A percentile compares a stretch with the other conserved stretches of the same genome.
These are phyloP conservation scores for Microcyclospora tardicrescens DNA, from an alignment of 2,329 filamentous ascomycete species.

Conservation along the genomic window DNA sequence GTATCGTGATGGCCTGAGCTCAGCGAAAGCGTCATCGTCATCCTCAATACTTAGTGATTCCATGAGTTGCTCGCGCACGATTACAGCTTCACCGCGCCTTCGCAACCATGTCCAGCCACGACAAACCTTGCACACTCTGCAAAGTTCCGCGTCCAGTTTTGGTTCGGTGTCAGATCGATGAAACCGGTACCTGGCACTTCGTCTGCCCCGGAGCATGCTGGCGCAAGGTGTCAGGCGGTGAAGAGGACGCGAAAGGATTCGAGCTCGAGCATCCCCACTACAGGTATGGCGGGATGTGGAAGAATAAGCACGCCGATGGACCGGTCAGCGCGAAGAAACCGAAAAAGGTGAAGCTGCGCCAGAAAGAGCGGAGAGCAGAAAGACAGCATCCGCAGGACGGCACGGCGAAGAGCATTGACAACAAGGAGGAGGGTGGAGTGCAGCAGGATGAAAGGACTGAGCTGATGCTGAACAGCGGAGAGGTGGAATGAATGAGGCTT, in stretches of 20 bases:
- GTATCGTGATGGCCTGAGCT: too few species aligned
- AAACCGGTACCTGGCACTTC: slow-evolving; percentile 29
- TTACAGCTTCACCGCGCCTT: too few species aligned
- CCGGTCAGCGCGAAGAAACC: slow-evolving; percentile 30
- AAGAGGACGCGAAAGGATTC: slow-evolving; percentile 27
- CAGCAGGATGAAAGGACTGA: too few species aligned
- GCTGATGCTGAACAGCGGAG: too few species aligned
- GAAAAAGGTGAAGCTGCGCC: slow-evolving; percentile 25
- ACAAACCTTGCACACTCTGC: slow-evolving; percentile 32
- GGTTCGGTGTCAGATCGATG: slow-evolving; percentile 32
- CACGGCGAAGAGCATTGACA: too few species aligned
- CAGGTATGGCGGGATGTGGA: slow-evolving; percentile 31
- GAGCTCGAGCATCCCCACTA: slow-evolving; percentile 23
- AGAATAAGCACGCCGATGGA: slow-evolving; percentile 26
- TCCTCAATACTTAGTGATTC: too few species aligned
- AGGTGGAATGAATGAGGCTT: too few species aligned
- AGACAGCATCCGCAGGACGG: too few species aligned
- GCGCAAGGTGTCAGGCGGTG: slow-evolving; percentile 30
- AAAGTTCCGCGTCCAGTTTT: slow-evolving; percentile 25
- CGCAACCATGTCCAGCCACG: slow-evolving; percentile 4
- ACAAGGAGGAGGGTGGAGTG: too few species aligned
- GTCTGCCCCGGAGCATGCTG: slow-evolving; percentile 33
- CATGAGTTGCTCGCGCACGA: too few species aligned
- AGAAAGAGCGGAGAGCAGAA: slow-evolving; percentile 11
- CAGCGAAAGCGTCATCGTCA: too few species aligned